phyloP scores from a whole-genome alignment of 2,329 filamentous ascomycete genomes.

The Fusarium mexicanum region DNA sequence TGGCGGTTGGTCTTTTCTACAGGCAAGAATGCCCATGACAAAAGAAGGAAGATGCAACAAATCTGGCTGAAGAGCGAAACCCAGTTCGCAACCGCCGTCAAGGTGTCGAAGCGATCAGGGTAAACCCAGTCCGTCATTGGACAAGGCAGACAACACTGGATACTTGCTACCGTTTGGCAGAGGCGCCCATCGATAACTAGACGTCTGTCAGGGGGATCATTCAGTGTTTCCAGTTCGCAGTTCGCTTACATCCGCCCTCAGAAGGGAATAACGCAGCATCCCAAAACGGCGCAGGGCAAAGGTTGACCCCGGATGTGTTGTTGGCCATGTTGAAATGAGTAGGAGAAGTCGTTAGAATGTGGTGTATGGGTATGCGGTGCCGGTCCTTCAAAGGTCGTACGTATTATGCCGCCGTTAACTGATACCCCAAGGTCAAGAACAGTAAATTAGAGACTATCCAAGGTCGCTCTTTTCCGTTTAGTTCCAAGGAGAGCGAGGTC shows the following conservation, averaged over 20 bases:
- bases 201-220: slow-evolving; percentile 7
- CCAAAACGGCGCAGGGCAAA: slow-evolving; percentile 76
- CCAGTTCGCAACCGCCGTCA: slow-evolving; percentile 80
- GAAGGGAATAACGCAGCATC: slow-evolving; percentile 68
- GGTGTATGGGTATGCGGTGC: slow-evolving; percentile 11
- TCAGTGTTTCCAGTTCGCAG: not conserved
- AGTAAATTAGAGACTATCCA: not conserved
- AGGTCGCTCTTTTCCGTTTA: not conserved
- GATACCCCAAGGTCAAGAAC: not conserved
- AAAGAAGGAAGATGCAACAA: slow-evolving; percentile 77
- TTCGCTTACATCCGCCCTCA: slow-evolving; percentile 70
- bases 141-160: slow-evolving; percentile 88
- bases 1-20: slow-evolving; percentile 91
- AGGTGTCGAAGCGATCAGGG: slow-evolving; percentile 65
- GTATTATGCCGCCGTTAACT: not conserved
- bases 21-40: slow-evolving; percentile 83
- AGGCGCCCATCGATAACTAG: slow-evolving; percentile 67
- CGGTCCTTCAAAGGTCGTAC: not conserved
- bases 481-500: not conserved
- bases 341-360: not conserved
- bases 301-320: slow-evolving; percentile 52
- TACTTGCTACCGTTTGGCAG: slow-evolving; percentile 58
- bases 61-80: slow-evolving; percentile 79
- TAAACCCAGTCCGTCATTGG: slow-evolving; percentile 83
- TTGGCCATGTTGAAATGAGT: slow-evolving; percentile 43